phyloP scores from a whole-genome alignment of 2,329 filamentous ascomycete genomes.

The Fusarium vanettenii region DNA sequence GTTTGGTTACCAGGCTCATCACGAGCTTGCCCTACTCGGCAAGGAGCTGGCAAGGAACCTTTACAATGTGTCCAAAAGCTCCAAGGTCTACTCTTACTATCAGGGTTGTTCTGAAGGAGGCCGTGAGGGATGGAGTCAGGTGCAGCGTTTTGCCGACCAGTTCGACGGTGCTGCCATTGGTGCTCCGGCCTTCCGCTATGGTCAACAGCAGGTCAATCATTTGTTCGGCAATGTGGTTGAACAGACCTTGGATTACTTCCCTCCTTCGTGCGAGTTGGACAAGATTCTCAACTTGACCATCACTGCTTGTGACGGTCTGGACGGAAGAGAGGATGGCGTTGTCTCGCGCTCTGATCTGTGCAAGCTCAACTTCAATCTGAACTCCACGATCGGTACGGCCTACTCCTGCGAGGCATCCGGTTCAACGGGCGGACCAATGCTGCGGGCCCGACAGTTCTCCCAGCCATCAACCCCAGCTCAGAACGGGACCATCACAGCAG shows the following conservation, averaged over 20 bases:
- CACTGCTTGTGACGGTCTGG: constrained; percentile 7
- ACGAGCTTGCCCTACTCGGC: constrained; percentile 60
- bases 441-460: constrained; percentile 26
- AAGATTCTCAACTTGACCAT: constrained; percentile 62
- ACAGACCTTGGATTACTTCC: constrained; percentile 51
- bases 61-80: constrained; percentile 45
- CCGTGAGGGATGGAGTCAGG: constrained; percentile 54
- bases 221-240: constrained; percentile 50
- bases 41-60: constrained; percentile 56
- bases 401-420: constrained; percentile 47
- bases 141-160: constrained; percentile 27
- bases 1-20: constrained; percentile 63
- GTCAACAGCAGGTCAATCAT: constrained; percentile 58
- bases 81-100: constrained; percentile 63
- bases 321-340: constrained; percentile 6
- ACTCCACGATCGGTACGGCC: constrained; percentile 45
- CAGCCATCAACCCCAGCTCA: constrained; percentile 40
- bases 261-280: constrained; percentile 56
- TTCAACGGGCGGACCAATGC: neutral
- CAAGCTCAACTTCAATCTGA: constrained; percentile 15
- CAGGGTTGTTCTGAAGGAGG: constrained; percentile 61
- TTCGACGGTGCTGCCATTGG: constrained; percentile 27
- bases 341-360: constrained; percentile 10
- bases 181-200: constrained; percentile 45
- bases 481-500: constrained; percentile 49